Base-by-base conservation (phyloP, 164 flowering plant genomes). In the Nymphaea colorata region DNA sequence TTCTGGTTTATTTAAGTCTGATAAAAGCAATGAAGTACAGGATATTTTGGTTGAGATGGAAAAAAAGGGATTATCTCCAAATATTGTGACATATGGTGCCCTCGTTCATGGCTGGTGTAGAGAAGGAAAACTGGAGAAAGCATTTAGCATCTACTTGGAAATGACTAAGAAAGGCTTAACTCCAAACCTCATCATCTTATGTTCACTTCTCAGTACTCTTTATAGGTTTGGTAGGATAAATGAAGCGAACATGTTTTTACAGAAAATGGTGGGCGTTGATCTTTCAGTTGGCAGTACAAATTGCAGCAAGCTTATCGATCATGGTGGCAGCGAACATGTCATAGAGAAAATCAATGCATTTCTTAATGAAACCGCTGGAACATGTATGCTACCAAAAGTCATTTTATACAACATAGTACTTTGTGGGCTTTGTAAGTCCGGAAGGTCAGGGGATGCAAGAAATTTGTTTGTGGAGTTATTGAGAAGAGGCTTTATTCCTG, bases 81-180 rank as follows among this genome's bases (percentile, higher is more conserved):
- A 78, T 71, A 62, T 84, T 63, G 76, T 87, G 14, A 87, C 96
- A 41, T 89, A 83, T 75, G 97, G 95, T 42, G 75, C 85, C 71
- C 86, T 89, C 59, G 86, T 91, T 73, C 44, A 73, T 79, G 95
- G 97, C 68, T 91, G 90, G 90, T 83, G 92, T 70, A 77, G 81
- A 70, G 83, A 78, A 73, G 87, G 86, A 68, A 81, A 66, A 79
- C 67, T 86, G 68, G 83, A 82, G 66, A 87, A 83, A 83, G 87
- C 93, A 59, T 80, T 82, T 69, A 53, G 64, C 47, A 62, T 75
- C 59, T 86, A 79, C 71, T 79, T 78, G 76, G 85, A 89, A 74
- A 89, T 89, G 97, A 77, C 67, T 45, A 82, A 76, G 66, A 81
- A 78, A 55, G 95, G 91, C 55, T 68, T 89, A 42, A 60, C 81